A percentile compares a stretch with the other conserved stretches of the same genome.
phyloP scores from a whole-genome alignment of 257 asterid genomes.

The Solanum bulbocastanum region DNA sequence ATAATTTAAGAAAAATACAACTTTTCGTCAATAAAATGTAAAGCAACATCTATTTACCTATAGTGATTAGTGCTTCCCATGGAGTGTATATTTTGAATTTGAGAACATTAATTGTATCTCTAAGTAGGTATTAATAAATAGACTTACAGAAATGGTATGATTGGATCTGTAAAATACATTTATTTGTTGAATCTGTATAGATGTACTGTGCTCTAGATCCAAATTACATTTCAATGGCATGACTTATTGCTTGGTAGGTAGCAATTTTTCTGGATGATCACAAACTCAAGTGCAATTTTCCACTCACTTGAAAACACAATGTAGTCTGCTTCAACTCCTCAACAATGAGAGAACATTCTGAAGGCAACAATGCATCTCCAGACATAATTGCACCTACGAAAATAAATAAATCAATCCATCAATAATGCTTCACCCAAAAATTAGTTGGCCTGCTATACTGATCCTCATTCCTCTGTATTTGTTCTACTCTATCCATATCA shows the following conservation, averaged over 20 bases:
- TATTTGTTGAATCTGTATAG: background rate
- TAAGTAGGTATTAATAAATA: background rate
- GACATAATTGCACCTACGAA: slow-evolving; percentile 82
- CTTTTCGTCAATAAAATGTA: background rate
- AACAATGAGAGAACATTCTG: slow-evolving; percentile 83
- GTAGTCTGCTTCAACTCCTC: slow-evolving; percentile 83
- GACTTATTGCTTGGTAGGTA: background rate
- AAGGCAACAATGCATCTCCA: slow-evolving; percentile 78
- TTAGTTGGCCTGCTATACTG: background rate
- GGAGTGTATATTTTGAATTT: background rate
- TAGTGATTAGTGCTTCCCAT: background rate
- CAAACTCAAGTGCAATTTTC: background rate
- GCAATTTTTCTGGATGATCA: background rate
- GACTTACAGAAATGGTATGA: background rate
- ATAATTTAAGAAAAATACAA: background rate
- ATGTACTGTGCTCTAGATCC: background rate
- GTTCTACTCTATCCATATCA: background rate
- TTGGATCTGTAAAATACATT: background rate
- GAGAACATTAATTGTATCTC: background rate
- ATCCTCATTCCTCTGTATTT: background rate
- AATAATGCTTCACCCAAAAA: background rate
- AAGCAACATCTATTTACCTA: background rate
- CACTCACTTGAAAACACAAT: slow-evolving; percentile 83
- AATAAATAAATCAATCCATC: background rate
- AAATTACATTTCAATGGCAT: background rate